Evolutionary conservation across 441 rosid genomes (phyloP).

Genomic region (Biscutella auriculata): DNA sequence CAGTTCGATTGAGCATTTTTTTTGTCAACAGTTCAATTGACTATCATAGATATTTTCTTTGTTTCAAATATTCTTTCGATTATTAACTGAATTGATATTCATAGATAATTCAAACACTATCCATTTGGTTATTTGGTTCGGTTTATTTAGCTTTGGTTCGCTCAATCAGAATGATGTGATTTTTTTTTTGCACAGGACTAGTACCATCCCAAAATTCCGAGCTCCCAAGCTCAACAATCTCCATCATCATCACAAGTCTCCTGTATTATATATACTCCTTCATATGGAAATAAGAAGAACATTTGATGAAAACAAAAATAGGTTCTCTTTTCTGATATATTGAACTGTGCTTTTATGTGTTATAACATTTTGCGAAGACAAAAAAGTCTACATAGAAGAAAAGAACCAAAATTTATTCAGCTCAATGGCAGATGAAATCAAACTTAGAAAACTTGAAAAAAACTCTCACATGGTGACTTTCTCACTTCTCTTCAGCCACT

Average conservation of each 20-base stretch:
- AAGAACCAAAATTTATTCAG: slow-evolving; percentile 20
- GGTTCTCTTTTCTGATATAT: slow-evolving; percentile 12
- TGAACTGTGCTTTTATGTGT: background rate
- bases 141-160: too few relatives aligned
- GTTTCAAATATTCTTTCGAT: too few relatives aligned
- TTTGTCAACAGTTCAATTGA: too few relatives aligned
- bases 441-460: slow-evolving; percentile 14
- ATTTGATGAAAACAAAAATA: background rate
- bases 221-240: slow-evolving; percentile 26
- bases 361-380: slow-evolving; percentile 16
- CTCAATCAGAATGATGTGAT: too few relatives aligned
- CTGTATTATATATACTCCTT: background rate
- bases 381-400: slow-evolving; percentile 7
- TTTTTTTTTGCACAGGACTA: too few relatives aligned
- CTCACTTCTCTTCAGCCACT: slow-evolving; percentile 31
- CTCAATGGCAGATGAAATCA: slow-evolving; percentile 11
- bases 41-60: too few relatives aligned
- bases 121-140: too few relatives aligned
- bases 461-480: too few relatives aligned
- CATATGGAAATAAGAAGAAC: background rate
- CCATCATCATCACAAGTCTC: background rate
- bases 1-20: too few relatives aligned
- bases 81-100: too few relatives aligned
- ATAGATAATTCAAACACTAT: too few relatives aligned
- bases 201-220: slow-evolving; percentile 8